Evolutionary conservation across 208 protist species (phyloP).

Genomic region (Lotmaria passim): DNA sequence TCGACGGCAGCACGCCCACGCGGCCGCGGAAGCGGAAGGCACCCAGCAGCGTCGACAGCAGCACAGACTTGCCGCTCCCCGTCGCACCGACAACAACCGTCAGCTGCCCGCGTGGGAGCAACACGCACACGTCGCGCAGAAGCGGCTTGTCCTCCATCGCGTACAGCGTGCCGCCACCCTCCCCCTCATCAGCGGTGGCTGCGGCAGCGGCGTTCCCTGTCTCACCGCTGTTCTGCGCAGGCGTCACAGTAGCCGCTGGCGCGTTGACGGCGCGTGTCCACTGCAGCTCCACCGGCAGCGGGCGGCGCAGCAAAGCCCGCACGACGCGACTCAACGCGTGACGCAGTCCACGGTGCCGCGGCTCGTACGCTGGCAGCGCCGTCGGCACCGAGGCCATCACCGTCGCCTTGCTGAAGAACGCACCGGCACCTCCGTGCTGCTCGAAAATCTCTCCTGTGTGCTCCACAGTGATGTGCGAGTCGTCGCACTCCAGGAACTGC

Average conservation of each 20-base stretch:
- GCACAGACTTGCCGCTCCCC: constrained; percentile 52
- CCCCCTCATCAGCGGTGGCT: not conserved
- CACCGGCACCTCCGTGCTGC: not conserved
- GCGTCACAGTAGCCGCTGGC: no score
- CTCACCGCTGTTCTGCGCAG: no score
- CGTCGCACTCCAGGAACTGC: constrained; percentile 69
- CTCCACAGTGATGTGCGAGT: constrained; percentile 31
- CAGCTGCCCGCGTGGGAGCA: constrained; percentile 30
- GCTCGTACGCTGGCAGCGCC: constrained; percentile 19
- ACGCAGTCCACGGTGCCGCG: constrained; percentile 12
- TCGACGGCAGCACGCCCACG: constrained; percentile 17
- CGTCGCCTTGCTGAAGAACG: constrained; percentile 2
- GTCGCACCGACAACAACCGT: constrained; percentile 50
- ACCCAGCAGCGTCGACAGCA: constrained; percentile 44
- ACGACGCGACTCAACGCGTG: not conserved
- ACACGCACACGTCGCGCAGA: constrained; percentile 37
- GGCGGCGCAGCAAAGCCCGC: constrained; percentile 10
- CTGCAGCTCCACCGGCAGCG: constrained; percentile 28
- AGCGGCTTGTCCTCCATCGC: constrained; percentile 34
- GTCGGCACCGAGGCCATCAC: constrained; percentile 11
- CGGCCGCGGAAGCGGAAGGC: constrained; percentile 26
- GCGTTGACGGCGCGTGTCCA: constrained; percentile 3
- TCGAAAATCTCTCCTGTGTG: constrained; percentile 6
- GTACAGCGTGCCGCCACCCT: constrained; percentile 2
- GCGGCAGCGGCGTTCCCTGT: no score